Evolutionary conservation across 2,329 filamentous ascomycete species (phyloP).

Genomic region (Hypoxylon sp.): DNA sequence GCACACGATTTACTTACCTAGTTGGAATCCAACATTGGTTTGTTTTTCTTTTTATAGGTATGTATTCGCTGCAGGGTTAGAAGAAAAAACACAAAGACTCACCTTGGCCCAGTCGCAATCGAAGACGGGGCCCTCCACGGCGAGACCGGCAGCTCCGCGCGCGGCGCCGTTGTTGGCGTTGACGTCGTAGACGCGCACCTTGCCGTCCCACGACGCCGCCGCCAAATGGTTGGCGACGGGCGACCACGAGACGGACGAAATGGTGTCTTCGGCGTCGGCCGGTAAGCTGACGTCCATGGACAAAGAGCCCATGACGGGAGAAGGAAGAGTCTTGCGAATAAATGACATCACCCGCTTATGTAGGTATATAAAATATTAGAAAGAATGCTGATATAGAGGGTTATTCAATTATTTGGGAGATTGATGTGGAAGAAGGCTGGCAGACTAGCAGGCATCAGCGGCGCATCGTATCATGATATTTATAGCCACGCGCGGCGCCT

Average conservation of each 20-base stretch:
- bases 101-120: constrained; percentile 59
- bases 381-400: constrained; percentile 3
- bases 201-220: constrained; percentile 57
- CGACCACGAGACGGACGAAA: constrained; percentile 58
- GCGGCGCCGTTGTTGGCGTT: constrained; percentile 43
- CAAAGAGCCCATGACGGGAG: constrained; percentile 17
- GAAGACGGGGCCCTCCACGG: constrained; percentile 52
- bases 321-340: constrained; percentile 9
- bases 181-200: constrained; percentile 57
- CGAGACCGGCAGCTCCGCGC: constrained; percentile 47
- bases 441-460: neutral
- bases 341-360: constrained; percentile 13
- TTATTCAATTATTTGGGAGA: neutral
- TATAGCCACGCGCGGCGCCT: constrained; percentile 14
- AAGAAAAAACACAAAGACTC: constrained; percentile 50
- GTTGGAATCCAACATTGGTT: constrained; percentile 44
- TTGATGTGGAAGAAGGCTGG: neutral
- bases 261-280: constrained; percentile 54
- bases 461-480: constrained; percentile 15
- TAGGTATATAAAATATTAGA: neutral
- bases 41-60: constrained; percentile 38
- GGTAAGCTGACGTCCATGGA: constrained; percentile 49
- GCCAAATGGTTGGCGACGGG: constrained; percentile 54
- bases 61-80: constrained; percentile 51
- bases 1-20: constrained; percentile 45